Base-by-base conservation (phyloP, 176 grass and related monocot genomes). In the Carex parvula region DNA sequence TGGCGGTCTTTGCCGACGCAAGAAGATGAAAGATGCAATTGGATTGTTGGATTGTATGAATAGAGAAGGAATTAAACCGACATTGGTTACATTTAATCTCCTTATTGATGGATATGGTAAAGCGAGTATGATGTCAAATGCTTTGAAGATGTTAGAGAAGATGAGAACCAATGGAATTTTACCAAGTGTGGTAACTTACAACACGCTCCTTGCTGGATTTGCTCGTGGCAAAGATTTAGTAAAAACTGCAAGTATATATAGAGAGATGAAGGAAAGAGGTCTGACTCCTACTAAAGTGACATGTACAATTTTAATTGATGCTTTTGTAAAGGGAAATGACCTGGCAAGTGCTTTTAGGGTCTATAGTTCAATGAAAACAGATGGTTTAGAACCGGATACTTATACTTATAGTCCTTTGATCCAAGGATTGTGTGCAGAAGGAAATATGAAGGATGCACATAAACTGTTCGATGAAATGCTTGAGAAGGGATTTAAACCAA, bases 371-470 rank as follows among this genome's bases (percentile, higher is more conserved):
- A 89, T 93, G 85, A 80, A 87, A 53, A 87, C 72, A 62, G 48
- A 63, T 85, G 89, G 94, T 32, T 56, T 94, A 56, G 86, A 88
- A 83, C 86, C 84, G 41, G 91, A 97, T 87, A 91, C 6, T 7
- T 72, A 81, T 17, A 84, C 86, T 72, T 92, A 84, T 1, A 90
- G 86, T 82, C 89, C 91, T 68, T 22, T 92, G 55, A 48, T 97
- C 24, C 83, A 76, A 56, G 89, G 86, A 9, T 81, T 94, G 26
- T 94, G 89, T 86, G 79, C 57, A 83, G 82, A 88, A 60, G 88
- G 87, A n/a, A 91, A 89, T 16, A 90, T 91, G 91, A 90, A 93
- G 88, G 88, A 97, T 75, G 89, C 91, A 42, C 83, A 87, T 70
- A 94, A 92, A 68, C 16, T 94, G 74, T 89, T 94, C 41, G 78